These are phyloP conservation scores for Xylaria sp. DNA, from an alignment of 2,329 filamentous ascomycete genomes.

Conservation along the genomic window DNA sequence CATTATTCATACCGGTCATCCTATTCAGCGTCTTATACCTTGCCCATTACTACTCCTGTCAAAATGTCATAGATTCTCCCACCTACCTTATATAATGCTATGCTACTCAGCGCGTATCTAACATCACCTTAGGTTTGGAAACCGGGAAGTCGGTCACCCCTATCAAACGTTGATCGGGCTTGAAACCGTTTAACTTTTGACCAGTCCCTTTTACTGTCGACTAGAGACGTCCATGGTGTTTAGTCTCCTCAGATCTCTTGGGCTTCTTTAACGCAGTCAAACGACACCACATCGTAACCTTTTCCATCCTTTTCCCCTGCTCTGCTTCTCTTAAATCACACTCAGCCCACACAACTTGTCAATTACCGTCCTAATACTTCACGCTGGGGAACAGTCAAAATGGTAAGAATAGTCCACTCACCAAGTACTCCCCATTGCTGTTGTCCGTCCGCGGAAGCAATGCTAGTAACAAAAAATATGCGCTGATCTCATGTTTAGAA, in stretches of 20 bases:
- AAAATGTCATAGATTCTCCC: neutral
- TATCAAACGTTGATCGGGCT: neutral
- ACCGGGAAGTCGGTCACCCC: neutral
- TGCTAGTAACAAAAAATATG: neutral
- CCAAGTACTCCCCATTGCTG: neutral
- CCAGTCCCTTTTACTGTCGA: neutral
- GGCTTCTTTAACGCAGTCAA: neutral
- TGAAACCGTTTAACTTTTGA: no score
- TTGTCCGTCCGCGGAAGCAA: no score
- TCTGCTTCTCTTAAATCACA: neutral
- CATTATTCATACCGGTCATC: neutral
- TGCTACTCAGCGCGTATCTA: neutral
- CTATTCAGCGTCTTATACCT: neutral
- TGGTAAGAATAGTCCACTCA: constrained; percentile 27
- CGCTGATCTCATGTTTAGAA: constrained; percentile 30
- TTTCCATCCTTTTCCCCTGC: neutral
- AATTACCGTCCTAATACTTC: neutral
- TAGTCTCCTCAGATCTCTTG: constrained; percentile 2
- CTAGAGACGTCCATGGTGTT: constrained; percentile 5
- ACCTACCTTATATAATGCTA: neutral
- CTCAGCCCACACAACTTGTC: neutral
- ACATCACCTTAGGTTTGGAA: constrained; percentile 7
- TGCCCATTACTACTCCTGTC: neutral
- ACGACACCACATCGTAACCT: neutral
- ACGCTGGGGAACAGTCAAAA: constrained; percentile 12